Conservation (phyloP, 148 eudicot genomes). For the Nyssa sinensis region DNA sequence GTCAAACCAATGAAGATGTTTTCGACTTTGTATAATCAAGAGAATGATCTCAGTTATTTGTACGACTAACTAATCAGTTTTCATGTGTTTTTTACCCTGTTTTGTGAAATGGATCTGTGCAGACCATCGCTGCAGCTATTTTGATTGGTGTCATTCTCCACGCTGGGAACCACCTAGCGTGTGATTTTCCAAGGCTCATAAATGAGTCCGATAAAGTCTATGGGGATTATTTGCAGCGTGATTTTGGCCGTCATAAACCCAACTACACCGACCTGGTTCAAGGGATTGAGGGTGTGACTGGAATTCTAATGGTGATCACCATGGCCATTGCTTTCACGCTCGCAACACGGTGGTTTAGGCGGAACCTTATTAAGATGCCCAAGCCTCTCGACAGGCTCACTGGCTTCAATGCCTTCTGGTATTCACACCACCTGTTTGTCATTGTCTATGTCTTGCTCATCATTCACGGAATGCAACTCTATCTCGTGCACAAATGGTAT, state of each 20-base stretch:
- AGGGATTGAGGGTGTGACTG: constrained; percentile 74
- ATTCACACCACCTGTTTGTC: constrained; percentile 73
- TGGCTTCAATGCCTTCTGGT: constrained; percentile 88
- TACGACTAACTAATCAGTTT: background rate
- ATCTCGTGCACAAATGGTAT: constrained; percentile 70
- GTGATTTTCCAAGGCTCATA: constrained; percentile 83
- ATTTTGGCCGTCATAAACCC: constrained; percentile 53
- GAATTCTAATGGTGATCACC: constrained; percentile 59
- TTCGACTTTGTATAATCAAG: constrained; percentile 1
- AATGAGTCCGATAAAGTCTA: constrained; percentile 40
- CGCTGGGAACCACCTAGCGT: constrained; percentile 70
- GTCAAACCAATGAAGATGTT: background rate
- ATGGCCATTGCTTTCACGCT: constrained; percentile 71
- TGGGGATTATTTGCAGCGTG: constrained; percentile 30
- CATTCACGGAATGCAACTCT: constrained; percentile 63
- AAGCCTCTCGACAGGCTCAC: constrained; percentile 73
- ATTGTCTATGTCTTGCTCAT: constrained; percentile 69
- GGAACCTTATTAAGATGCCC: constrained; percentile 59
- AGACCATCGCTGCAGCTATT: constrained; percentile 92
- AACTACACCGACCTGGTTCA: constrained; percentile 48
- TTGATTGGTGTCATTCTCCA: constrained; percentile 63
- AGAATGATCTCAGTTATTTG: constrained; percentile 1
- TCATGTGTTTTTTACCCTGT: constrained; percentile 13
- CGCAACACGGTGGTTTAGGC: constrained; percentile 69
- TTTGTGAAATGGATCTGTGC: constrained; percentile 17